Base-by-base conservation (phyloP, 2,329 filamentous ascomycete genomes). In the Beauveria rudraprayagi region DNA sequence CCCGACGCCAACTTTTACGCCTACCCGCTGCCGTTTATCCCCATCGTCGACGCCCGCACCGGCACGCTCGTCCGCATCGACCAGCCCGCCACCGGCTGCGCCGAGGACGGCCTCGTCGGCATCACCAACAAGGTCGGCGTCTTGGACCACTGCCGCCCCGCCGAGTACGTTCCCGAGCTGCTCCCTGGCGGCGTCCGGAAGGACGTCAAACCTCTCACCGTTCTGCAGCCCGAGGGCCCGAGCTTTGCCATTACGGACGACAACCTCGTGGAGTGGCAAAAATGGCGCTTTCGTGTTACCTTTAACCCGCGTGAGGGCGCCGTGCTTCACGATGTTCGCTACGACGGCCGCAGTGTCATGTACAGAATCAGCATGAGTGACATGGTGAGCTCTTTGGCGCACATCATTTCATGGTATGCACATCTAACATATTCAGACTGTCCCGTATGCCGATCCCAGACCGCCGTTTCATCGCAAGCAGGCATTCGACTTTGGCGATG, bases 221-320 rank as follows among this genome's bases (percentile, higher is more conserved):
- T 76, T 1, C 62, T 69, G 16, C 74, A 76, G 61, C 74, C 74
- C 0, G 67, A 74, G 1, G 73, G 74, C 0, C 72, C 74, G 0
- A 75, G 71, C 22, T 76, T 75, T 60, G 64, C 71, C 2, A 76
- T 88, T 11, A 51, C 61, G 0, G 74, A 75, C 57, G 70, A 77
- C 58, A 77, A 77, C 63, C 65, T 72, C 2, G 68, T 84, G 1
- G 67, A 76, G 54, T 87, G 84, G 84, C 82, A 86, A 69, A 85
- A 88, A 68, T 90, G 86, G 86, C 77, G 80, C 1, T 83, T 91
- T 73, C 77, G 86, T 30, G 81, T 91, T 5, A 81, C 81, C 6
- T 90, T 88, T 75, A 90, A 88, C 75, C 80, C 82, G 37, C 78
- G 88, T 3, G 88, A 91, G 70, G 88, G 88, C 37, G 80, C 84